phyloP scores from a whole-genome alignment of 345 rosid species.

The Microthlaspi erraticum region DNA sequence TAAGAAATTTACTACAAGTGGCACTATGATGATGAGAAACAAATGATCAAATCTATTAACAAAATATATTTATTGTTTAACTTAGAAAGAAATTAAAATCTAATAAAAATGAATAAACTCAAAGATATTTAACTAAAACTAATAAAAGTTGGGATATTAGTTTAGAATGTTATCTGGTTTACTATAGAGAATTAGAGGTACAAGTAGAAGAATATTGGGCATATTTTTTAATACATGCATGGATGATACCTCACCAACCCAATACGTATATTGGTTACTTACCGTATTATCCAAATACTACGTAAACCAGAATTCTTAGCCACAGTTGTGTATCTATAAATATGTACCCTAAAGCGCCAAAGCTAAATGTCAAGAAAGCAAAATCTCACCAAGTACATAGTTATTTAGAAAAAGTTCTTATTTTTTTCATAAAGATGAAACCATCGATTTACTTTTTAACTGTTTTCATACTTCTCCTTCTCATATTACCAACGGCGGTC shows the following conservation, averaged over 20 bases:
- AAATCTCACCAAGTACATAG: conserved; percentile 1
- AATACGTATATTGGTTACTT: conserved; percentile 17
- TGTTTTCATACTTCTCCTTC: conserved; percentile 12
- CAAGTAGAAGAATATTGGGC: not conserved
- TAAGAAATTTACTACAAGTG: not conserved
- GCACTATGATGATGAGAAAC: not conserved
- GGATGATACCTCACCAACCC: conserved; percentile 21
- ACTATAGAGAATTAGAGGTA: not conserved
- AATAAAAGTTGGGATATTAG: not conserved
- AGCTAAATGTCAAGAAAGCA: conserved; percentile 8
- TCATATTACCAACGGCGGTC: conserved; percentile 27
- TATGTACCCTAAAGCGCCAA: conserved; percentile 6
- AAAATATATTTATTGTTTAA: not conserved
- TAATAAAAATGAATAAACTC: not conserved
- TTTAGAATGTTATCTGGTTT: not conserved
- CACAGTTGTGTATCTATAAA: conserved; percentile 9
- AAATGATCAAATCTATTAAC: not conserved
- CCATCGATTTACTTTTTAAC: not conserved
- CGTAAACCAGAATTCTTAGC: conserved; percentile 11
- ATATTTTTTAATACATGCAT: conserved; percentile 2
- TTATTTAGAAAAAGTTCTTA: not conserved
- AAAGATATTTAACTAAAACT: not conserved
- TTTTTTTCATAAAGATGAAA: not conserved
- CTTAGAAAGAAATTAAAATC: not conserved
- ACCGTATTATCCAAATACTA: conserved; percentile 26